Evolutionary conservation across 495 filamentous ascomycete genomes (phyloP).

Genomic region (Trichoderma parareesei): DNA sequence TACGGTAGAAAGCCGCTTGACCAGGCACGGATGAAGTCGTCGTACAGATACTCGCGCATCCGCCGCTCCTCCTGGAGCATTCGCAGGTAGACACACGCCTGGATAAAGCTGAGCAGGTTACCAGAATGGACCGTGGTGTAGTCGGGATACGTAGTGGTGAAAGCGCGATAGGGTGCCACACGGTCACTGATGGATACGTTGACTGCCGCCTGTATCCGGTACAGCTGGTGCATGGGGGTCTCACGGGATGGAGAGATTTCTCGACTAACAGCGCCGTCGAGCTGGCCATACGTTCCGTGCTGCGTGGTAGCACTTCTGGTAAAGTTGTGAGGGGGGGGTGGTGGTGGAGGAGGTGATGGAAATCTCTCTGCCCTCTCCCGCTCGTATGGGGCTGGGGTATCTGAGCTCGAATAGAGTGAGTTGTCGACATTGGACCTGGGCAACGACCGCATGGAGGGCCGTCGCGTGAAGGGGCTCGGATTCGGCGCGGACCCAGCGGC

Average conservation of each 20-base stretch:
- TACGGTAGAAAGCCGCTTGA: conserved; percentile 35
- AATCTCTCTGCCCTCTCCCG: not conserved
- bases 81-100: conserved; percentile 46
- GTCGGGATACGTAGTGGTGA: conserved; percentile 46
- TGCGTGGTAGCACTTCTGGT: not conserved
- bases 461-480: not conserved
- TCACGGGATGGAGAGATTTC: not conserved
- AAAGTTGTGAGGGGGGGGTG: not conserved
- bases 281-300: not conserved
- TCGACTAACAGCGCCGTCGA: not conserved
- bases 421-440: not conserved
- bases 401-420: not conserved
- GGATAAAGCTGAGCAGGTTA: conserved; percentile 43
- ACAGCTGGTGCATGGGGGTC: not conserved
- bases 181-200: not conserved
- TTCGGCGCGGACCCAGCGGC: not conserved
- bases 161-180: conserved; percentile 33
- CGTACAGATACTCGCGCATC: conserved; percentile 47
- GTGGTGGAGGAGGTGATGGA: not conserved
- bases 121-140: conserved; percentile 35
- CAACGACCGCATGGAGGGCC: not conserved
- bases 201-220: not conserved
- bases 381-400: not conserved
- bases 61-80: conserved; percentile 32
- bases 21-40: conserved; percentile 57